A percentile compares a stretch with the other conserved stretches of the same genome.
Evolutionary conservation across 805 yeast species (phyloP).

Genomic region (Metschnikowia aberdeeniae): DNA sequence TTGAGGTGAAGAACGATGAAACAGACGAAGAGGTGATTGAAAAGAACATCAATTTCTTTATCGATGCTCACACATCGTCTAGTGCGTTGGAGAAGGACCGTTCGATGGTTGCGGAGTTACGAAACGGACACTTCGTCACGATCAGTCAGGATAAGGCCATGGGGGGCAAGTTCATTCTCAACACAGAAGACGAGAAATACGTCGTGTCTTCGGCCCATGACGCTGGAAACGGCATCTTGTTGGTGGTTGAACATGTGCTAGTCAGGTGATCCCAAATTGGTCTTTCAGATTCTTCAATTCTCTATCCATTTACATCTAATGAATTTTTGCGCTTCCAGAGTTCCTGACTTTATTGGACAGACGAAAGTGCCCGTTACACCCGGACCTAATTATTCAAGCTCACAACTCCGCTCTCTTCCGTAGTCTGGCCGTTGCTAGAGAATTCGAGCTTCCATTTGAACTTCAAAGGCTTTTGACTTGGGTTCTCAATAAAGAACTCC

Average conservation of each 20-base stretch:
- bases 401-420: conserved; percentile 13
- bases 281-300: neutral
- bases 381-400: conserved; percentile 7
- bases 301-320: neutral
- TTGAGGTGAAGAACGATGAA: conserved; percentile 35
- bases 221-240: conserved; percentile 38
- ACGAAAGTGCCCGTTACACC: neutral
- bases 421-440: conserved; percentile 19
- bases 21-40: conserved; percentile 37
- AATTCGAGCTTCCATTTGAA: conserved; percentile 74
- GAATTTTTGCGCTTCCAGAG: neutral
- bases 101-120: conserved; percentile 3
- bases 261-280: conserved; percentile 1
- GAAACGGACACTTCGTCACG: conserved; percentile 7
- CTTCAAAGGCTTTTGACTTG: conserved; percentile 43
- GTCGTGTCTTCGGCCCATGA: conserved; percentile 25
- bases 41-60: conserved; percentile 53
- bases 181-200: conserved; percentile 18
- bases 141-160: conserved; percentile 1
- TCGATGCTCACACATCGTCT: conserved; percentile 52
- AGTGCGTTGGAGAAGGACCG: conserved; percentile 1
- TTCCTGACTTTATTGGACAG: neutral
- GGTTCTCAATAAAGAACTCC: conserved; percentile 38
- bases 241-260: conserved; percentile 35
- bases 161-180: conserved; percentile 1